A percentile compares a stretch with the other conserved stretches of the same genome.
These are phyloP conservation scores for Protea cynaroides DNA, from an alignment of 164 flowering plant species.

Conservation along the genomic window DNA sequence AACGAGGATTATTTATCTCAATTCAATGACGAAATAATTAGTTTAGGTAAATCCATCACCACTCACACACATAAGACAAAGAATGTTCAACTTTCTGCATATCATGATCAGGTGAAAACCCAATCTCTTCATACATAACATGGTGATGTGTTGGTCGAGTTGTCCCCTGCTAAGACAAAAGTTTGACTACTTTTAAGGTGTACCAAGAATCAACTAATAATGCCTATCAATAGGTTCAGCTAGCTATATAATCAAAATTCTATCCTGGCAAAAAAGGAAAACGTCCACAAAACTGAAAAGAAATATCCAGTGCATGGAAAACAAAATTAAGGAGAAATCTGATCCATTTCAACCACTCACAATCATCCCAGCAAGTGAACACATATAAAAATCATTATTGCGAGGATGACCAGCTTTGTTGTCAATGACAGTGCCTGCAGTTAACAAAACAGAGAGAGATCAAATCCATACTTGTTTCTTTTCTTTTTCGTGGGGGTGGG, in stretches of 20 bases:
- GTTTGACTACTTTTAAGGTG: neutral
- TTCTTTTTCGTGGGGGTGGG: too few species aligned
- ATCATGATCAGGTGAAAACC: conserved; percentile 69
- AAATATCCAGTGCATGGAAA: too few species aligned
- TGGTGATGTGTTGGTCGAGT: conserved; percentile 80
- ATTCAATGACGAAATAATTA: too few species aligned
- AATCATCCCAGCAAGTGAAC: conserved; percentile 93
- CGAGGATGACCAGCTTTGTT: conserved; percentile 67
- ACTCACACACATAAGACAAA: conserved; percentile 78
- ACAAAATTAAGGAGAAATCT: neutral
- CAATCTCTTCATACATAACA: conserved; percentile 62
- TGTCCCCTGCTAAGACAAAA: conserved; percentile 41
- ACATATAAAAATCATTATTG: conserved; percentile 88
- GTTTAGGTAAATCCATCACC: too few species aligned
- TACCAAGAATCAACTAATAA: neutral
- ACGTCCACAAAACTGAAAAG: too few species aligned
- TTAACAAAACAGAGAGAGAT: neutral
- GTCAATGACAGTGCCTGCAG: conserved; percentile 78
- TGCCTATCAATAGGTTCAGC: too few species aligned
- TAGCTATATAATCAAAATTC: too few species aligned
- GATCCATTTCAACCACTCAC: conserved; percentile 40
- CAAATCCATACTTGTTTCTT: too few species aligned
- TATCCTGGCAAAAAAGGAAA: too few species aligned
- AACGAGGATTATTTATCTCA: too few species aligned
- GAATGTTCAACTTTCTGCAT: conserved; percentile 80